Conservation (phyloP, 257 asterid species). For the Coffea eugenioides region DNA sequence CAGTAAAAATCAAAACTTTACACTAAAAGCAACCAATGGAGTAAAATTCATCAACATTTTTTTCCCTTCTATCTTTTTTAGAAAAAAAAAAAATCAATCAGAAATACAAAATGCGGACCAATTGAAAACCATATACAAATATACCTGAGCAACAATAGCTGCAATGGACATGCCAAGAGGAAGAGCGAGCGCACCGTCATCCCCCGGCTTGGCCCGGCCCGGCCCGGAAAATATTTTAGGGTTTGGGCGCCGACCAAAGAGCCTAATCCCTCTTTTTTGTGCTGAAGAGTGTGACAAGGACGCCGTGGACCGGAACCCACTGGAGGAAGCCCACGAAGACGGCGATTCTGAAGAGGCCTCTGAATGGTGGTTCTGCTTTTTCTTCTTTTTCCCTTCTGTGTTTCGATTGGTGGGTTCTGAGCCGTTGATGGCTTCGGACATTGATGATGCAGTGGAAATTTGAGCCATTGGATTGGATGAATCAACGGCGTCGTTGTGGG, state of each 20-base stretch:
- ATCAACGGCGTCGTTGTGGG: slow-evolving; percentile 16
- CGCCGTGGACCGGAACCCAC: slow-evolving; percentile 21
- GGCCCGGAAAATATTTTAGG: slow-evolving; percentile 48
- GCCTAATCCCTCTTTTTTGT: slow-evolving; percentile 48
- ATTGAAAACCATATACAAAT: not conserved
- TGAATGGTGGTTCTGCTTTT: slow-evolving; percentile 36
- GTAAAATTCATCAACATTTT: not conserved
- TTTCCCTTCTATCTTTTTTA: too few relatives aligned
- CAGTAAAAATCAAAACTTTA: not conserved
- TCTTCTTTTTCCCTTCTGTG: slow-evolving; percentile 28
- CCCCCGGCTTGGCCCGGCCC: slow-evolving; percentile 30
- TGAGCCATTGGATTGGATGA: slow-evolving; percentile 28
- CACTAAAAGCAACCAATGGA: slow-evolving; percentile 6
- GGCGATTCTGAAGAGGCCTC: slow-evolving; percentile 37
- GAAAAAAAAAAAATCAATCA: not conserved
- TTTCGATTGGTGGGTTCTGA: slow-evolving; percentile 9
- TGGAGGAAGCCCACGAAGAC: slow-evolving; percentile 21
- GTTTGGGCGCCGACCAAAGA: slow-evolving; percentile 39
- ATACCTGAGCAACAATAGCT: slow-evolving; percentile 77
- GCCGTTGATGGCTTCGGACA: slow-evolving; percentile 18
- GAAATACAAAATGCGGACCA: not conserved
- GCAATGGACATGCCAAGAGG: slow-evolving; percentile 94
- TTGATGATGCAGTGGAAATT: slow-evolving; percentile 28
- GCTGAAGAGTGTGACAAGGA: slow-evolving; percentile 25
- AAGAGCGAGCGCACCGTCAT: slow-evolving; percentile 68